These are phyloP conservation scores for Medicago lupulina DNA, from an alignment of 306 rosid genomes.

Conservation along the genomic window DNA sequence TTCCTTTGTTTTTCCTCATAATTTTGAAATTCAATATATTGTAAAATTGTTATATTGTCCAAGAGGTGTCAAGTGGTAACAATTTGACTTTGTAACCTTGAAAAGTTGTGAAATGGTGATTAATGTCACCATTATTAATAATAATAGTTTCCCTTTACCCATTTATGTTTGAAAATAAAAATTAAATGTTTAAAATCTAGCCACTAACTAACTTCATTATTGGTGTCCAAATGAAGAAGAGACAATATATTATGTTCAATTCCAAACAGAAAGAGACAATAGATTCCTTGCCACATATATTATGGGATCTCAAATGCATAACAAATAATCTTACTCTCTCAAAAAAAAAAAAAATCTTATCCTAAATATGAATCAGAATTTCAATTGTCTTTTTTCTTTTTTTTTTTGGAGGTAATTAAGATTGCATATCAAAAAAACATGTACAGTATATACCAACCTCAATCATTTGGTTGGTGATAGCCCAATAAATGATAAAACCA, in stretches of 20 bases:
- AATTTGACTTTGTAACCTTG: too few relatives aligned
- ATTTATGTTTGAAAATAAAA: too few relatives aligned
- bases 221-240: background rate
- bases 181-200: background rate
- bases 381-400: background rate
- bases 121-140: too few relatives aligned
- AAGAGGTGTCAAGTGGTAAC: too few relatives aligned
- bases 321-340: background rate
- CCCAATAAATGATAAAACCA: slow-evolving; percentile 72
- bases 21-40: too few relatives aligned
- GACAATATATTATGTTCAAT: background rate
- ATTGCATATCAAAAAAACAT: background rate
- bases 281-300: slow-evolving; percentile 7
- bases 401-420: background rate
- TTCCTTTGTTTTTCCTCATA: too few relatives aligned
- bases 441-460: slow-evolving; percentile 53
- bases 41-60: too few relatives aligned
- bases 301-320: slow-evolving; percentile 20
- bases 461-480: slow-evolving; percentile 59
- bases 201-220: background rate
- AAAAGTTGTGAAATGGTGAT: too few relatives aligned
- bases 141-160: too few relatives aligned
- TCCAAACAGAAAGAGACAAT: slow-evolving; percentile 25
- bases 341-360: too few relatives aligned
- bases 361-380: background rate